Conservation (phyloP, 2,329 filamentous ascomycete species). For the Rhynchosporium secalis region DNA sequence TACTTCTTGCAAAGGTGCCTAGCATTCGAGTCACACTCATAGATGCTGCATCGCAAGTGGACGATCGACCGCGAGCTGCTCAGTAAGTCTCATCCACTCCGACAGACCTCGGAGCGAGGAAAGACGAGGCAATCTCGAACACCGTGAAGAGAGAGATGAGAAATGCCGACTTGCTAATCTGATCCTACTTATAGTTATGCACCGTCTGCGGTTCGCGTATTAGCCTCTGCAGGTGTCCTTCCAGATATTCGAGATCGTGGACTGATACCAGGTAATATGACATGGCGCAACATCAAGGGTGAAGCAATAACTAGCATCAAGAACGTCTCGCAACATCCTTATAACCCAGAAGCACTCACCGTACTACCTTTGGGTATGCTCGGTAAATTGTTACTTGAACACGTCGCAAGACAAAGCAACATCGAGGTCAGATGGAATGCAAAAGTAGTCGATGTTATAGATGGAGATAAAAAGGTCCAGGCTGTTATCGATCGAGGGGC, state of each 20-base stretch:
- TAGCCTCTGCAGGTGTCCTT: conserved; percentile 59
- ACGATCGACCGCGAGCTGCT: conserved; percentile 61
- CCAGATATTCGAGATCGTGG: conserved; percentile 49
- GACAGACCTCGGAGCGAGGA: neutral
- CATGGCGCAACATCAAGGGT: conserved; percentile 47
- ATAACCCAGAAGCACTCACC: conserved; percentile 42
- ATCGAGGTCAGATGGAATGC: conserved; percentile 49
- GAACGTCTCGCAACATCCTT: conserved; percentile 27
- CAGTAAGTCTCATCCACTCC: conserved; percentile 39
- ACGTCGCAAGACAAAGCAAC: conserved; percentile 40
- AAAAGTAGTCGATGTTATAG: conserved; percentile 48
- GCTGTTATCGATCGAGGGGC: conserved; percentile 39
- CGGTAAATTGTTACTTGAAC: conserved; percentile 44
- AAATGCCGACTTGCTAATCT: neutral
- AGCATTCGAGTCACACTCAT: conserved; percentile 53
- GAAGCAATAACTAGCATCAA: conserved; percentile 40
- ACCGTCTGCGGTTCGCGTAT: conserved; percentile 56
- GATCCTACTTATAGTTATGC: conserved; percentile 46
- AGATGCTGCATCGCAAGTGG: conserved; percentile 54
- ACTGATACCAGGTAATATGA: conserved; percentile 45
- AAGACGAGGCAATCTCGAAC: neutral
- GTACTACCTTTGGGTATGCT: conserved; percentile 48
- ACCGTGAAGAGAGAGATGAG: neutral
- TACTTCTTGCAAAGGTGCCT: conserved; percentile 51
- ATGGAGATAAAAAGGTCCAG: conserved; percentile 51